These are phyloP conservation scores for Crithidia bombi DNA, from an alignment of 208 protist species.

Conservation along the genomic window DNA sequence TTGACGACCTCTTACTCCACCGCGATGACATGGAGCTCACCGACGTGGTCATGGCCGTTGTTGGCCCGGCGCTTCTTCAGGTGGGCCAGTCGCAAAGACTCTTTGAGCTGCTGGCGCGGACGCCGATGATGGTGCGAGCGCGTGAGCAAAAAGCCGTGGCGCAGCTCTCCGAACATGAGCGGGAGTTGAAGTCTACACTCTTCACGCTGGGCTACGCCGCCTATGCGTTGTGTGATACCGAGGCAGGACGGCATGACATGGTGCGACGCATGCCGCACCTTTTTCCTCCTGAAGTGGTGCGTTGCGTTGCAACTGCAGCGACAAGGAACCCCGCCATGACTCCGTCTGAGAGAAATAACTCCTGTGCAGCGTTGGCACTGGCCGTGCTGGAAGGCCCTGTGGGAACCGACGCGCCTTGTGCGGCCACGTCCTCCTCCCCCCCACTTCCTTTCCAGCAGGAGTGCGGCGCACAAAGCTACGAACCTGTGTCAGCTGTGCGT, in stretches of 20 bases:
- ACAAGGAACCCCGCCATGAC: neutral
- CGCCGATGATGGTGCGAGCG: constrained; percentile 41
- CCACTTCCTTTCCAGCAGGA: neutral
- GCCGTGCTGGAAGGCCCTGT: constrained; percentile 24
- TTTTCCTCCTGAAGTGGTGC: constrained; percentile 68
- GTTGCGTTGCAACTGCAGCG: constrained; percentile 27
- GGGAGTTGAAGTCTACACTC: constrained; percentile 22
- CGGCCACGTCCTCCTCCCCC: neutral
- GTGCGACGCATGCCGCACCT: constrained; percentile 60
- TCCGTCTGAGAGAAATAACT: neutral
- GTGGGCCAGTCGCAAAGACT: constrained; percentile 55
- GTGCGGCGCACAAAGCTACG: neutral
- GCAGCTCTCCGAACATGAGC: constrained; percentile 15
- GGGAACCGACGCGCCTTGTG: neutral
- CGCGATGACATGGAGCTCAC: constrained; percentile 81
- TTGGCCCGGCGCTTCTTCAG: constrained; percentile 70
- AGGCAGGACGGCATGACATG: constrained; percentile 37
- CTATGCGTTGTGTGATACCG: constrained; percentile 35
- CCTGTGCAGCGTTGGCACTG: neutral
- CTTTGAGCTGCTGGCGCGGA: constrained; percentile 61
- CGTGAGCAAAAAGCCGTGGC: constrained; percentile 31
- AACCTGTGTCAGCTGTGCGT: neutral
- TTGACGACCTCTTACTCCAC: constrained; percentile 59
- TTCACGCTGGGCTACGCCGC: constrained; percentile 52
- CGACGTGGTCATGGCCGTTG: constrained; percentile 59